A percentile compares a stretch with the other conserved stretches of the same genome.
These are phyloP conservation scores for Phytophthora chlamydospora DNA, from an alignment of 352 stramenopile genomes.

Conservation along the genomic window DNA sequence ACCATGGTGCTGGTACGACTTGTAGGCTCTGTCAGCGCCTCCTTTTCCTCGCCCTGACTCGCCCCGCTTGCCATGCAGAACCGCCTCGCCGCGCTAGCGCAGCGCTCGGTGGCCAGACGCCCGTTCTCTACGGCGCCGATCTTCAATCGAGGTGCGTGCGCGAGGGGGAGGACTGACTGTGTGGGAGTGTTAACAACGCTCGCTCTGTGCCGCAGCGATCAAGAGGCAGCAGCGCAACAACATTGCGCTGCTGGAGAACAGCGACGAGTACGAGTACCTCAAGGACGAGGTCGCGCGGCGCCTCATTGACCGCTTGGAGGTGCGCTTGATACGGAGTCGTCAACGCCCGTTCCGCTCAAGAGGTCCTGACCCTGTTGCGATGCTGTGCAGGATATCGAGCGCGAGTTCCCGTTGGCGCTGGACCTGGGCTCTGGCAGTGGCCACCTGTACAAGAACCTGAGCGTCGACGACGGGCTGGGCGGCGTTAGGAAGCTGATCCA, in stretches of 20 bases:
- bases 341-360: no score
- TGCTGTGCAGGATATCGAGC: conserved; percentile 72
- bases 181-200: neutral
- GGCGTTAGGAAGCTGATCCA: conserved; percentile 82
- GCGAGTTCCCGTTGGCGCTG: conserved; percentile 78
- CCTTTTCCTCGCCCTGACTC: neutral
- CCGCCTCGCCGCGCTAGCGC: conserved; percentile 25
- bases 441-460: conserved; percentile 86
- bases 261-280: conserved; percentile 85
- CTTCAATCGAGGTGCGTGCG: conserved; percentile 64
- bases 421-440: conserved; percentile 83
- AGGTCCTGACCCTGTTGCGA: neutral
- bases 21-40: neutral
- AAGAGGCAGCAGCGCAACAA: conserved; percentile 89
- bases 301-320: conserved; percentile 81
- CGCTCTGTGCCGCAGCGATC: conserved; percentile 34
- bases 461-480: conserved; percentile 68
- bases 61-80: conserved; percentile 29
- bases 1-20: conserved; percentile 16
- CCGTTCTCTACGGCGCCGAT: conserved; percentile 59
- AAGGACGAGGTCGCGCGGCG: conserved; percentile 87
- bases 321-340: conserved; percentile 14
- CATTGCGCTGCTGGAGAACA: conserved; percentile 56
- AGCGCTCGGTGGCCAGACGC: conserved; percentile 29
- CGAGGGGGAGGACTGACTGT: neutral